These are phyloP conservation scores for Sesbania bispinosa DNA, from an alignment of 306 rosid genomes.

Conservation along the genomic window DNA sequence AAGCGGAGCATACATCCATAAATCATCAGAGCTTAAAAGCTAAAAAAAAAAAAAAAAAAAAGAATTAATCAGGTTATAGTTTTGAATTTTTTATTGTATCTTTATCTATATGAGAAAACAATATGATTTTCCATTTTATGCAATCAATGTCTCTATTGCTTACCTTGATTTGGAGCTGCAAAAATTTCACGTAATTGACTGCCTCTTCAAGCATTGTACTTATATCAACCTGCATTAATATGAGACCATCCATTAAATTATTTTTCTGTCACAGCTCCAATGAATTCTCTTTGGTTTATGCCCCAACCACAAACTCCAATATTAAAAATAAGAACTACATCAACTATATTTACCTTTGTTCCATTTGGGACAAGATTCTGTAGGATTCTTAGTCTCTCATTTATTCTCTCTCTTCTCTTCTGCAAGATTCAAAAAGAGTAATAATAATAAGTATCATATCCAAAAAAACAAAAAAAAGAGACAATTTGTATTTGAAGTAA, in stretches of 20 bases:
- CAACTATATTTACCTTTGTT: constrained; percentile 53
- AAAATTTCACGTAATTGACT: constrained; percentile 82
- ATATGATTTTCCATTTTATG: background rate
- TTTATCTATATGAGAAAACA: background rate
- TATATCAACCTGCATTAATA: constrained; percentile 63
- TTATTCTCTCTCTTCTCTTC: constrained; percentile 94
- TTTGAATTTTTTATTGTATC: background rate
- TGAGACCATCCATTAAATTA: background rate
- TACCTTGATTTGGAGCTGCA: constrained; percentile 97
- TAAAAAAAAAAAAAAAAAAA: constrained; percentile 1
- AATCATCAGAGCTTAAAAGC: constrained; percentile 89
- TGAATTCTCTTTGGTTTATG: background rate
- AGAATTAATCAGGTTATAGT: no score
- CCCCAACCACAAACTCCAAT: background rate
- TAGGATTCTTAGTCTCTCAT: constrained; percentile 66
- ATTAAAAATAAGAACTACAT: background rate
- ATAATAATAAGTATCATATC: constrained; percentile 5
- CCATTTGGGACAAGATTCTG: constrained; percentile 92
- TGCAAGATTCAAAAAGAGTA: constrained; percentile 31
- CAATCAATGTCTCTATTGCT: constrained; percentile 20
- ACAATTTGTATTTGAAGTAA: background rate
- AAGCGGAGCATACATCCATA: constrained; percentile 95
- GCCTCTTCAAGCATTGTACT: constrained; percentile 99
- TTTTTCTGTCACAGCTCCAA: background rate
- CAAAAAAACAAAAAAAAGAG: background rate